Base-by-base conservation (phyloP, 768 basidiomycete genomes). In the Kwoniella botswanensis region DNA sequence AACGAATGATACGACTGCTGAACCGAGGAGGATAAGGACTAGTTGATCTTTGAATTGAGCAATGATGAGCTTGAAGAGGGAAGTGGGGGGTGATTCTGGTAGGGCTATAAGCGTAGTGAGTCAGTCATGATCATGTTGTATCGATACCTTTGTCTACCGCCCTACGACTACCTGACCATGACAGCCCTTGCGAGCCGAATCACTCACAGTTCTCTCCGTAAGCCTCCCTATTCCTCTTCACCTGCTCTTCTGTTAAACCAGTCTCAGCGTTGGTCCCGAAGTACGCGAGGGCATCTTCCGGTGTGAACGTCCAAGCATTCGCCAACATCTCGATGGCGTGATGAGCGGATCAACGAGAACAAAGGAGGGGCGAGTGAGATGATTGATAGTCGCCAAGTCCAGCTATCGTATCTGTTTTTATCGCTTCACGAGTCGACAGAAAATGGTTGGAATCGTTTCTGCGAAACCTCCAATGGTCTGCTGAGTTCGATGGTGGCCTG, bases 21-120 rank as follows among this genome's bases (percentile, higher is more conserved):
- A 97, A 2, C 88, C 94, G 57, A 99, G 90, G 43, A 99, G 88
- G 80, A 99, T 98, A 73, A 99, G 90, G 53, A 99, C 96, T 35
- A 99, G 89, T 84, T 97, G 94, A 85, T 99, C 96, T 86, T 98
- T 92, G 88, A 99, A 99, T 85, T 99, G 96, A 76, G 97, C 94
- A n/a, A 99, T 87, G 70, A 99, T 91, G 71, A 98, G 89, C 80
- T 93, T 88, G 93, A 94, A 94, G 42, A 98, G 81, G 3, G 95
- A 93, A 4, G 96, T 97, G 3, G 93, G 85, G 0, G 93, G 91
- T 11, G 95, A 93, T 79, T 97, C 94, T 12, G 96, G 95, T 7
- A 99, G 87, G 80, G 93, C 96, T 98, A 82, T 15, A 35, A 29
- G 41, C 35, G 44, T n/a, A 24, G n/a, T 52, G 46, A 52, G 63